Evolutionary conservation across 208 protist species (phyloP), one percentile per base, ranked within the genome.

Genomic region (Herpetomonas samuelpessoai): DNA sequence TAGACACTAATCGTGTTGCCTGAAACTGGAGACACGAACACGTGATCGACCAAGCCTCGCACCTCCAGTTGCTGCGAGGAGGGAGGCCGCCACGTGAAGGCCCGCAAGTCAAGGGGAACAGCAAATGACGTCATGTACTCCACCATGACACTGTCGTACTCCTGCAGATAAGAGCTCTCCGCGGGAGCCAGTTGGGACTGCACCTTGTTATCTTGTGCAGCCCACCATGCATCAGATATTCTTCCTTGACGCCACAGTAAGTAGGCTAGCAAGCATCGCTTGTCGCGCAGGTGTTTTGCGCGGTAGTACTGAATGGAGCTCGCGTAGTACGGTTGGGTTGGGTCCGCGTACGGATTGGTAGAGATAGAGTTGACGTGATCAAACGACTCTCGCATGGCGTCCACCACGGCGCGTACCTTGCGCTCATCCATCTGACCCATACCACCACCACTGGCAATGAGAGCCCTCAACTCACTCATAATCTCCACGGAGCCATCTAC

Each of bases 71-170:
- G 85, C 31, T 83, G 79, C 30, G 68, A 62, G 10, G 74, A 84
- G 0, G 88, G 88, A n/a, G 88, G 88, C 18, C 88, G 72, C 83
- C 84, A 92, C 44, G 69, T 72, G 54, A 86, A 92, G 29, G 81
- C 77, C n/a, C 88, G 74, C 62, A 95, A 63, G 60, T 95, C 83
- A 10, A 95, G 31, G 18, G 83, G 80, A 24, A 90, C 55, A n/a
- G 85, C 76, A 68, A 95, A 95, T 27, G 81, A 83, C 16, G 80
- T 92, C 83, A 92, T 95, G 70, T 95, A 95, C 51, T 92, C 85
- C 29, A 91, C 85, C 85, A 95, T 92, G 29, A 73, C 66, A 35
- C 74, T 50, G 63, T 91, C 79, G 66, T 91, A 92, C 50, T 88
- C 76, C n/a, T 75, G 57, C n/a, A 91, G 55, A 57, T 90, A 95